Evolutionary conservation across 2,329 filamentous ascomycete species (phyloP).

Genomic region (Botrytis byssoidea): DNA sequence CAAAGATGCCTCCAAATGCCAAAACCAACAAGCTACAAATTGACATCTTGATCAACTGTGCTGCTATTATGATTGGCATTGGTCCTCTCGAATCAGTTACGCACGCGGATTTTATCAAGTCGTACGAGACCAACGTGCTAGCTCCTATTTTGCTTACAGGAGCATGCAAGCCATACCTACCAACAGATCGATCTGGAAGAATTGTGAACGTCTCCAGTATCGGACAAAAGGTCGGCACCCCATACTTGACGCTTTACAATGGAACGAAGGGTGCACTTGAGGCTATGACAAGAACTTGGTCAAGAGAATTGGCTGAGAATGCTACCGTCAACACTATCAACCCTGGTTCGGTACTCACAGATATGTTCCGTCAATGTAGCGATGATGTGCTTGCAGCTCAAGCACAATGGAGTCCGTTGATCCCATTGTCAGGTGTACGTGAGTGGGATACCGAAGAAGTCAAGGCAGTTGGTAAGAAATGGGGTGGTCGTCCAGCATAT

Average conservation of each 20-base stretch:
- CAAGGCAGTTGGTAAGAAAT: slow-evolving; percentile 21
- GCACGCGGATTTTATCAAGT: slow-evolving; percentile 61
- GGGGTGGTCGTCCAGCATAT: slow-evolving; percentile 22
- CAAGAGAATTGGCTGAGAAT: slow-evolving; percentile 18
- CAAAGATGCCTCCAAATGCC: slow-evolving; percentile 5
- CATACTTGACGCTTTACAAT: slow-evolving; percentile 57
- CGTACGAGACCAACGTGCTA: slow-evolving; percentile 77
- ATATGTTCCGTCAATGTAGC: slow-evolving; percentile 23
- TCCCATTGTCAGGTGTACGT: slow-evolving; percentile 19
- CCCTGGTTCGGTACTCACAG: slow-evolving; percentile 17
- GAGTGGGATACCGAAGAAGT: slow-evolving; percentile 23
- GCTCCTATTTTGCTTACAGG: slow-evolving; percentile 75
- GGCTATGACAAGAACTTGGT: slow-evolving; percentile 52
- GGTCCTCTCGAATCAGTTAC: slow-evolving; percentile 56
- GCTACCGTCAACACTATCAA: slow-evolving; percentile 19
- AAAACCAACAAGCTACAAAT: slow-evolving; percentile 58
- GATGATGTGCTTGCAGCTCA: slow-evolving; percentile 25
- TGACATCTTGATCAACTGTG: slow-evolving; percentile 84
- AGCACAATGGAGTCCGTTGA: slow-evolving; percentile 20
- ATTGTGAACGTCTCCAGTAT: slow-evolving; percentile 61
- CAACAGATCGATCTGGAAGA: slow-evolving; percentile 60
- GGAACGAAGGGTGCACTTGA: slow-evolving; percentile 64
- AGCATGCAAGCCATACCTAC: slow-evolving; percentile 67
- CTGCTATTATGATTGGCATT: slow-evolving; percentile 66
- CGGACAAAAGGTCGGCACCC: slow-evolving; percentile 55